Evolutionary conservation across 2,329 filamentous ascomycete genomes (phyloP).

Genomic region (Ceratocystis eucalypticola): DNA sequence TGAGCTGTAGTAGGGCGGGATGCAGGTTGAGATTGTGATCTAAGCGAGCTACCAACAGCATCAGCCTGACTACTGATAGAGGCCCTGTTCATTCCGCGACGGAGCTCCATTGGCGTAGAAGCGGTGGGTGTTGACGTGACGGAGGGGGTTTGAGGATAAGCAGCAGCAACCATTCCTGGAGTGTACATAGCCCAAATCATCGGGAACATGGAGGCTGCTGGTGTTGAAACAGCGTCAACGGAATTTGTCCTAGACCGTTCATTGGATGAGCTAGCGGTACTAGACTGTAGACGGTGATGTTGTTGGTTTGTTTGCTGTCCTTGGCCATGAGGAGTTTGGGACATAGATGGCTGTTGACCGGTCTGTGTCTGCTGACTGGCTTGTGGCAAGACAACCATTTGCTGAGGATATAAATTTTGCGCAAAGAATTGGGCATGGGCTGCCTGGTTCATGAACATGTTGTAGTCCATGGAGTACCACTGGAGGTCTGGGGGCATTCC

Average conservation of each 20-base stretch:
- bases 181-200: background rate
- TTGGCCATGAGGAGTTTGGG: background rate
- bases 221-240: slow-evolving; percentile 47
- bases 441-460: slow-evolving; percentile 1
- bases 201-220: slow-evolving; percentile 38
- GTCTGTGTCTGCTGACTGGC: background rate
- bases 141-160: slow-evolving; percentile 4
- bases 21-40: slow-evolving; percentile 55
- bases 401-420: background rate
- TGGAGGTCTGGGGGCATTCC: background rate
- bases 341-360: slow-evolving; percentile 1
- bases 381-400: slow-evolving; percentile 6
- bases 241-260: slow-evolving; percentile 48
- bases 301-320: background rate
- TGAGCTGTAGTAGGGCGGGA: slow-evolving; percentile 29
- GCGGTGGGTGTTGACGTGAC: slow-evolving; percentile 1
- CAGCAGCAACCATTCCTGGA: background rate
- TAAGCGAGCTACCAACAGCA: slow-evolving; percentile 38
- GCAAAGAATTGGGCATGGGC: slow-evolving; percentile 2
- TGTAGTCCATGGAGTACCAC: slow-evolving; percentile 7
- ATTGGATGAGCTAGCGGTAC: background rate
- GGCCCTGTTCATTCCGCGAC: slow-evolving; percentile 44
- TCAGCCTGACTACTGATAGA: slow-evolving; percentile 22
- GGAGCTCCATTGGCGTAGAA: slow-evolving; percentile 32
- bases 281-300: slow-evolving; percentile 13